These are phyloP conservation scores for Lizanozyma gosingica DNA, from an alignment of 1,139 yeast genomes.

Conservation along the genomic window DNA sequence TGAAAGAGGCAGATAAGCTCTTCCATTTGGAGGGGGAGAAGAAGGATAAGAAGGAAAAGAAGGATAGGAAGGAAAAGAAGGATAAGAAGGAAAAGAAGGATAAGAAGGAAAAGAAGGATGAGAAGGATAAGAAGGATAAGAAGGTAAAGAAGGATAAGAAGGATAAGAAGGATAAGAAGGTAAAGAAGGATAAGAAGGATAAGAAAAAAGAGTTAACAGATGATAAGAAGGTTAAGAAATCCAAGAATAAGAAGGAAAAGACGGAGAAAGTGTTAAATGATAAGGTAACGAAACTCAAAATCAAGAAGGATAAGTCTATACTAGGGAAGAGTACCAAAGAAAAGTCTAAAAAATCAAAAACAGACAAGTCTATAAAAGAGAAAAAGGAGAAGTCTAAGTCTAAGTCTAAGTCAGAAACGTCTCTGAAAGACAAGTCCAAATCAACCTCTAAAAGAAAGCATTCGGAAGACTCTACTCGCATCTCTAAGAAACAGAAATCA, in stretches of 20 bases:
- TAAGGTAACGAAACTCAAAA: conserved; percentile 10
- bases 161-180: conserved; percentile 7
- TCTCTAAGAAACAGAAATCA: too few species aligned
- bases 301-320: conserved; percentile 10
- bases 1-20: conserved; percentile 8
- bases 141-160: conserved; percentile 10
- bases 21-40: conserved; percentile 4
- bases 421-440: too few species aligned
- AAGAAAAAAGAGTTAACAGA: conserved; percentile 5
- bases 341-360: conserved; percentile 12
- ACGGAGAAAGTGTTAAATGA: conserved; percentile 13
- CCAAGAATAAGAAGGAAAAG: conserved; percentile 11
- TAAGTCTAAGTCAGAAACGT: too few species aligned
- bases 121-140: conserved; percentile 6
- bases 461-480: too few species aligned
- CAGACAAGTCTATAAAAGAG: conserved; percentile 13
- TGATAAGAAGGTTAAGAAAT: conserved; percentile 8
- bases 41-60: conserved; percentile 6
- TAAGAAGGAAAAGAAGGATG: conserved; percentile 7
- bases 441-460: too few species aligned
- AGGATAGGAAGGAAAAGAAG: conserved; percentile 4
- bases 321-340: conserved; percentile 12
- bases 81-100: conserved; percentile 4
- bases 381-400: conserved; percentile 11
- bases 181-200: conserved; percentile 7